Conservation (phyloP, 2,329 filamentous ascomycete genomes). For the Ceratocystis albifundus region DNA sequence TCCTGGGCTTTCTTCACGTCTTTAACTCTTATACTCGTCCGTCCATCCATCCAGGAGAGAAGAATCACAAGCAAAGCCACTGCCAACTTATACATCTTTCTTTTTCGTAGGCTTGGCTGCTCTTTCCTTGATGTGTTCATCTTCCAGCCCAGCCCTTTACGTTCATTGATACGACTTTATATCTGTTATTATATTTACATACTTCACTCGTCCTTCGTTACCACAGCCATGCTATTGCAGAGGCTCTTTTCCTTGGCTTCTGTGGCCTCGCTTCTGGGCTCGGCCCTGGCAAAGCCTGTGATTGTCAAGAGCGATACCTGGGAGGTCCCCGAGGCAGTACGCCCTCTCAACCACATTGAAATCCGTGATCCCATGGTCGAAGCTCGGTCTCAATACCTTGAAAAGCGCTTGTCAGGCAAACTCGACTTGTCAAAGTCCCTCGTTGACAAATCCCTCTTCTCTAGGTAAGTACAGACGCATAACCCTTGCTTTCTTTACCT, state of each 20-base stretch:
- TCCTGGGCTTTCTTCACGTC: not conserved
- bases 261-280: slow-evolving; percentile 7
- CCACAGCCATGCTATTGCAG: not conserved
- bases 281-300: slow-evolving; percentile 18
- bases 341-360: slow-evolving; percentile 21
- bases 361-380: slow-evolving; percentile 21
- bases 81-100: not conserved
- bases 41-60: not conserved
- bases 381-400: slow-evolving; percentile 23
- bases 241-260: slow-evolving; percentile 14
- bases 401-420: slow-evolving; percentile 24
- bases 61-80: too few relatives aligned
- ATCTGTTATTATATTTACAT: not conserved
- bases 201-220: not conserved
- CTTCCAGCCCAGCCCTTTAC: not conserved
- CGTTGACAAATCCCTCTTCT: slow-evolving; percentile 6
- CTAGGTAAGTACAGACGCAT: not conserved
- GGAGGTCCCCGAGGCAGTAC: slow-evolving; percentile 15
- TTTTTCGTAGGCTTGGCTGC: not conserved
- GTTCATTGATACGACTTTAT: not conserved
- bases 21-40: not conserved
- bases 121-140: not conserved
- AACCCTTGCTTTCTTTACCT: not conserved
- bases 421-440: slow-evolving; percentile 19
- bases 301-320: slow-evolving; percentile 12